These are phyloP conservation scores for Tricholoma matsutake DNA, from an alignment of 768 basidiomycete species.

Conservation along the genomic window DNA sequence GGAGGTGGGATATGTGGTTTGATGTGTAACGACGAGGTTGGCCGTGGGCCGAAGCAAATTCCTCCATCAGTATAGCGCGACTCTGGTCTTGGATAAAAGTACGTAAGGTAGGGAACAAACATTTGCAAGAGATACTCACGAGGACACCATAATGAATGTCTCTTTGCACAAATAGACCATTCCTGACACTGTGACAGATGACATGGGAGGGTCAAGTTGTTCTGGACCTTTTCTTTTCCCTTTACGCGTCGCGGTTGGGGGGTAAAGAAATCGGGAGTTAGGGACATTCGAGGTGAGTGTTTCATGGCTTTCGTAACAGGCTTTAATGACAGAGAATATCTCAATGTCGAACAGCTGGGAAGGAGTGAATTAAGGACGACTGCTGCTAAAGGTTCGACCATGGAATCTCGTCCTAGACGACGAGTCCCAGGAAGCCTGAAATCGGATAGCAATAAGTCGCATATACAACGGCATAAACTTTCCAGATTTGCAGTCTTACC, in stretches of 20 bases:
- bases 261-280: conserved; percentile 51
- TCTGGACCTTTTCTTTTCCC: conserved; percentile 48
- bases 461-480: not conserved
- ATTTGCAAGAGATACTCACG: conserved; percentile 18
- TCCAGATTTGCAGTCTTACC: conserved; percentile 4
- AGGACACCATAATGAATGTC: conserved; percentile 48
- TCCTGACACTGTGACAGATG: conserved; percentile 38
- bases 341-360: conserved; percentile 29
- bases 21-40: conserved; percentile 6
- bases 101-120: not conserved
- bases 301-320: conserved; percentile 16
- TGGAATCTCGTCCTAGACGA: conserved; percentile 30
- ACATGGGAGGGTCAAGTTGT: conserved; percentile 23
- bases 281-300: conserved; percentile 25
- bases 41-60: conserved; percentile 21
- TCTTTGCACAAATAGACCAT: conserved; percentile 43
- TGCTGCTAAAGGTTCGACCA: conserved; percentile 63
- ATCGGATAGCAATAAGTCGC: not conserved
- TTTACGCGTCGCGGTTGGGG: conserved; percentile 50
- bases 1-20: not conserved
- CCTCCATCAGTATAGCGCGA: conserved; percentile 34
- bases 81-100: conserved; percentile 26
- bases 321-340: conserved; percentile 19
- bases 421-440: conserved; percentile 17
- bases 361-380: conserved; percentile 50